A percentile compares a stretch with the other conserved stretches of the same genome.
Evolutionary conservation across 768 basidiomycete species (phyloP).

Genomic region (Tricholoma sp.): DNA sequence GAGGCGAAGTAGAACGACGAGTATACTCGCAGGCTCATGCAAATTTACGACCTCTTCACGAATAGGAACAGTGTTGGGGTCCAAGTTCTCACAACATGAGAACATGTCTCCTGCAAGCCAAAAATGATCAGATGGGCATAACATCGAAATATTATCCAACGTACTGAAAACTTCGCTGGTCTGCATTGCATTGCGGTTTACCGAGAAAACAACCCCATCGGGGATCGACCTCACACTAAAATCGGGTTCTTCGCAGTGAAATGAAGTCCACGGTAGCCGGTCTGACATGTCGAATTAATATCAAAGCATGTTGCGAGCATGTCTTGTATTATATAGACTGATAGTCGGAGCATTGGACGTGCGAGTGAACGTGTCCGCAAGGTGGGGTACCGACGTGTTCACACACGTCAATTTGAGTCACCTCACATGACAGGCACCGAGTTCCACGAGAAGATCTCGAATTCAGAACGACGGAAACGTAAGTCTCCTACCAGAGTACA

Average conservation of each 20-base stretch:
- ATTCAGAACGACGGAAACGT: conserved; percentile 14
- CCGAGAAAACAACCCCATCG: conserved; percentile 46
- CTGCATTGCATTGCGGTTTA: conserved; percentile 42
- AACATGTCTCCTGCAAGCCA: conserved; percentile 61
- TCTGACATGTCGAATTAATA: neutral
- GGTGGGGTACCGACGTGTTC: neutral
- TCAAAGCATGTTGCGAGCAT: neutral
- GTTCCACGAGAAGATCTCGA: conserved; percentile 2
- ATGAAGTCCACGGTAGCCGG: conserved; percentile 28
- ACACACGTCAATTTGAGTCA: neutral
- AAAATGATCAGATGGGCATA: conserved; percentile 6
- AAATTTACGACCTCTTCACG: conserved; percentile 42
- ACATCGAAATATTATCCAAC: conserved; percentile 17
- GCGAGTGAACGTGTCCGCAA: no score
- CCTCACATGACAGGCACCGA: conserved; percentile 5
- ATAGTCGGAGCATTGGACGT: neutral
- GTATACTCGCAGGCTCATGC: conserved; percentile 43
- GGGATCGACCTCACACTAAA: conserved; percentile 51
- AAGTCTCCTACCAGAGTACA: conserved; percentile 30
- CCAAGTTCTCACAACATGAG: conserved; percentile 41
- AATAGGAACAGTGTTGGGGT: conserved; percentile 13
- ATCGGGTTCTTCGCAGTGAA: conserved; percentile 46
- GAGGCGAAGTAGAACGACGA: conserved; percentile 50
- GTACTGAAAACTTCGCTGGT: conserved; percentile 62
- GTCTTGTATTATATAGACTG: neutral